Conservation (phyloP, 148 eudicot species). For the Bassia scoparia region DNA sequence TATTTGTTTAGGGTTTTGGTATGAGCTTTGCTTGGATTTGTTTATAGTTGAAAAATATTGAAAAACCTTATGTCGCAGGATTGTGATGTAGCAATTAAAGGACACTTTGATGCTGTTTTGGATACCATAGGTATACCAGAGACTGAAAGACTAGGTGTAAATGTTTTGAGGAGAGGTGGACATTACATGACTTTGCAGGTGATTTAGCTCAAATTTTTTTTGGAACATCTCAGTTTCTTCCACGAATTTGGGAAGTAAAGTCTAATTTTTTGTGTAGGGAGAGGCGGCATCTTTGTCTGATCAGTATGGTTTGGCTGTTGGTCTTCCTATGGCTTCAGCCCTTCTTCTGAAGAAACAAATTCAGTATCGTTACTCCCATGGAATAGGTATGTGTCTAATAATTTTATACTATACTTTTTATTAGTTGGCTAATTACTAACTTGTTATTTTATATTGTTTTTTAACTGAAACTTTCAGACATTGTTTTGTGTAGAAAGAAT, state of each 20-base stretch:
- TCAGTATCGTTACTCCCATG: conserved; percentile 72
- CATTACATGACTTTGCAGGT: conserved; percentile 98
- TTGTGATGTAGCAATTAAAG: conserved; percentile 60
- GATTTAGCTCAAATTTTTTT: background rate
- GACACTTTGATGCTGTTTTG: conserved; percentile 82
- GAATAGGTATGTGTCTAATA: conserved; percentile 56
- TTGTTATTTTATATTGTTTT: background rate
- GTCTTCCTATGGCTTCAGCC: conserved; percentile 72
- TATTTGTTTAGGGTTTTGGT: background rate
- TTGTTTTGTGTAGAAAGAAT: background rate
- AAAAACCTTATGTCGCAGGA: conserved; percentile 37
- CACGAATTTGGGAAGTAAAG: conserved; percentile 1
- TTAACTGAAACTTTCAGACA: background rate
- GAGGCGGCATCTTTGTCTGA: conserved; percentile 77
- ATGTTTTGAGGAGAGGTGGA: conserved; percentile 79
- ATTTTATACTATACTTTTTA: background rate
- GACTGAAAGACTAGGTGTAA: conserved; percentile 72
- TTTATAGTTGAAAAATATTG: conserved; percentile 6
- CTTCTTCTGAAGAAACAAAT: conserved; percentile 70
- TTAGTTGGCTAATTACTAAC: background rate
- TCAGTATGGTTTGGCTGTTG: conserved; percentile 72
- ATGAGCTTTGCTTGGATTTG: background rate
- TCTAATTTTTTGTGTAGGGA: conserved; percentile 49
- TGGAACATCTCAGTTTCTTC: background rate
- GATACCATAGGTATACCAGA: conserved; percentile 88